Percentiles rank a stretch among this genome's conserved stretches.
These are phyloP conservation scores for Wickerhamiella sergipiensis DNA, from an alignment of 805 yeast genomes.

Conservation along the genomic window DNA sequence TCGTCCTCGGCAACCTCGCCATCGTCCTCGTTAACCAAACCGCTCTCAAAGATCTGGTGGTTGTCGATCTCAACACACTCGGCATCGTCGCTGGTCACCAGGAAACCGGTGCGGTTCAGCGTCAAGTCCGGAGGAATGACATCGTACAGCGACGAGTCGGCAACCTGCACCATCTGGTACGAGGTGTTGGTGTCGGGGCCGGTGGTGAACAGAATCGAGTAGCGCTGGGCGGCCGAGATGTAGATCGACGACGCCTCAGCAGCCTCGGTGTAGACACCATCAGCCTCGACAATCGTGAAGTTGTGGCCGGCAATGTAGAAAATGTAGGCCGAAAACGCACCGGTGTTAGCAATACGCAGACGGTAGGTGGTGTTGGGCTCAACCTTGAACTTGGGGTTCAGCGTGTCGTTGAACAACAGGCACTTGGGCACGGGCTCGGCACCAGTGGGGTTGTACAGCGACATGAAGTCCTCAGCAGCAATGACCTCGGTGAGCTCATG, in stretches of 20 bases:
- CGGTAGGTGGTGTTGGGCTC: constrained; percentile 77
- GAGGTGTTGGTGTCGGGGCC: constrained; percentile 47
- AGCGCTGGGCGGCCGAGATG: constrained; percentile 86
- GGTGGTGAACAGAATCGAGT: constrained; percentile 64
- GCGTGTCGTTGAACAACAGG: constrained; percentile 69
- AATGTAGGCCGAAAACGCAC: constrained; percentile 86
- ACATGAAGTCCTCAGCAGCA: constrained; percentile 39
- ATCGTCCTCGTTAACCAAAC: constrained; percentile 23
- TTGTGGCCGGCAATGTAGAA: constrained; percentile 80
- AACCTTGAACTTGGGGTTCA: constrained; percentile 41
- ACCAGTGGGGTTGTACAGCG: constrained; percentile 81
- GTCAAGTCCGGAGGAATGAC: constrained; percentile 45
- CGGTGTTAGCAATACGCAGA: constrained; percentile 67
- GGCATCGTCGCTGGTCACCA: constrained; percentile 26
- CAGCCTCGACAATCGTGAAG: constrained; percentile 78
- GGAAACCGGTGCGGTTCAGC: constrained; percentile 61
- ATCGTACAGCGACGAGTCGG: constrained; percentile 80
- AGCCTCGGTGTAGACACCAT: constrained; percentile 76
- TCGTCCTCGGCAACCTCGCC: constrained; percentile 25
- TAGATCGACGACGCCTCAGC: constrained; percentile 57
- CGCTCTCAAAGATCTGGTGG: constrained; percentile 41
- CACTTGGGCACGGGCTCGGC: constrained; percentile 93
- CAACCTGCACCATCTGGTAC: constrained; percentile 68
- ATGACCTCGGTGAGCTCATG: constrained; percentile 46
- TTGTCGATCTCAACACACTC: constrained; percentile 31